These are phyloP conservation scores for Diddensiella transvaalensis DNA, from an alignment of 805 yeast genomes.

Conservation along the genomic window DNA sequence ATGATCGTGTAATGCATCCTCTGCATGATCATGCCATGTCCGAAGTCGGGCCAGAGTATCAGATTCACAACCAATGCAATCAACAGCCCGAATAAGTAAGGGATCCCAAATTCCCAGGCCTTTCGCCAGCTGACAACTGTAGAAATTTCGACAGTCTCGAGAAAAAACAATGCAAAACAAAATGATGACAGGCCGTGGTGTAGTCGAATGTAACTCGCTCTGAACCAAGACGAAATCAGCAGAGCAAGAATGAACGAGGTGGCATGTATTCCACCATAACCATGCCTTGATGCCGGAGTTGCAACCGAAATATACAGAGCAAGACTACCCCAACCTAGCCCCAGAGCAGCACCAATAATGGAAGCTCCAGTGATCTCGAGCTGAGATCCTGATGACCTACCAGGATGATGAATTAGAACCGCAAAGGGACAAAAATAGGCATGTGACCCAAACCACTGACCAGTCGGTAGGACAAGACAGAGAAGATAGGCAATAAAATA, in stretches of 20 bases:
- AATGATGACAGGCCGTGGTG: slow-evolving; percentile 33
- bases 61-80: slow-evolving; percentile 37
- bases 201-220: slow-evolving; percentile 39
- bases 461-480: slow-evolving; percentile 38
- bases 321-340: slow-evolving; percentile 44
- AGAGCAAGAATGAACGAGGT: slow-evolving; percentile 40
- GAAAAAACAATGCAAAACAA: slow-evolving; percentile 33
- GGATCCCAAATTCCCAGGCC: slow-evolving; percentile 40
- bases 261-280: slow-evolving; percentile 47
- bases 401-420: slow-evolving; percentile 45
- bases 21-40: slow-evolving; percentile 35
- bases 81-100: slow-evolving; percentile 43
- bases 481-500: slow-evolving; percentile 39
- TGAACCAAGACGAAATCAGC: slow-evolving; percentile 40
- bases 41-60: slow-evolving; percentile 40
- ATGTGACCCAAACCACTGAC: slow-evolving; percentile 43
- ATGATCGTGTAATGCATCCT: slow-evolving; percentile 27
- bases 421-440: slow-evolving; percentile 43
- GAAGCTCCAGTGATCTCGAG: slow-evolving; percentile 43
- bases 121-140: slow-evolving; percentile 17
- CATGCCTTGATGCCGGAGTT: slow-evolving; percentile 39
- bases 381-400: slow-evolving; percentile 45
- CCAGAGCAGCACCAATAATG: slow-evolving; percentile 39
- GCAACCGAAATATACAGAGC: slow-evolving; percentile 42
- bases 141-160: slow-evolving; percentile 32